Evolutionary conservation across 768 basidiomycete genomes (phyloP), one percentile per base, ranked within the genome.

Genomic region (Vararia minispora): DNA sequence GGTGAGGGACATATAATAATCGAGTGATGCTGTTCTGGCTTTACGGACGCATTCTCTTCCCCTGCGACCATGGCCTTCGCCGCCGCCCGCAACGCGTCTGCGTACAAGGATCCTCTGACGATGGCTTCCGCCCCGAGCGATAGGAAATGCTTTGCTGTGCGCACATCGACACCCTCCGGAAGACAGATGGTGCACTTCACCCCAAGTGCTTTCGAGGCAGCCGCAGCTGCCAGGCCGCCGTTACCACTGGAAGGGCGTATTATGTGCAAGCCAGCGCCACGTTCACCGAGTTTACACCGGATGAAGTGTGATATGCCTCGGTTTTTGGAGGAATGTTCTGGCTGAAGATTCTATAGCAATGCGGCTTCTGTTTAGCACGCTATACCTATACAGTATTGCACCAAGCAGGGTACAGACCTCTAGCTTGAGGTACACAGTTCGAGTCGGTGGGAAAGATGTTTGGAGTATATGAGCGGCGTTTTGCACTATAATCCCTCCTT

Each of bases 191-290:
- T 80, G 53, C 82, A 85, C 49, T 54, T 62, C 30, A 83, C 59
- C 5, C 59, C 58, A 17, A 84, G 63, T n/a, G 51, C 58, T 21
- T 67, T 61, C 8, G 82, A 72, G 17, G 75, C 76, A 44, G 71
- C 69, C 12, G 82, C 82, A 0, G 72, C 70, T 11, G 81, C 84
- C 11, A 84, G 60, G 1, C 76, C 83, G n/a, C 79, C 85, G 51
- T 87, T 86, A n/a, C 84, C 84, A 4, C 78, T 71, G 0, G 84
- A 87, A 0, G 84, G 81, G 36, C 77, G 72, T 29, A 85, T 61
- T 28, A 78, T 60, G 53, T 83, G 84, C 5, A 76, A 62, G 21
- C 54, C 52, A 10, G 65, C 52, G 0, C 84, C 83, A 36, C 71
- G 63, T 14, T 52, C 57, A 40, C 65, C 60, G 38, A 66, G 64